Evolutionary conservation across 345 rosid genomes (phyloP).

Genomic region (Laguncularia racemosa): DNA sequence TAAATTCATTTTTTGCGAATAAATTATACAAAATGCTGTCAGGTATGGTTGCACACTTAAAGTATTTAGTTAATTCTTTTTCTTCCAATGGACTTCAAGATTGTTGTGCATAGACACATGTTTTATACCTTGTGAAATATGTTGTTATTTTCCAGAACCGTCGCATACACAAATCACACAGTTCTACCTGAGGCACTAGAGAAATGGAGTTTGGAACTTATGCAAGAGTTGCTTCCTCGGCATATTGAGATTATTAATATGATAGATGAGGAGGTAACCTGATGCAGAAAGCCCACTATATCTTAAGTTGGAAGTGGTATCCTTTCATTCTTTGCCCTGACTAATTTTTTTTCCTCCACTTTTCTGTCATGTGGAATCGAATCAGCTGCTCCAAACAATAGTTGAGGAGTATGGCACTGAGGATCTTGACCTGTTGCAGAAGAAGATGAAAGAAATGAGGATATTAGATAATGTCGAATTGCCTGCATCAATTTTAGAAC

Average conservation of each 20-base stretch:
- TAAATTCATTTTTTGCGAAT: no score
- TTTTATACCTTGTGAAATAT: background rate
- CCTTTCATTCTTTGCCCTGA: background rate
- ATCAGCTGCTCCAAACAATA: slow-evolving; percentile 34
- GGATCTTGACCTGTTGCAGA: slow-evolving; percentile 29
- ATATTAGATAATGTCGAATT: slow-evolving; percentile 40
- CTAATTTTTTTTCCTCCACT: background rate
- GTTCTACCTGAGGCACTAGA: slow-evolving; percentile 49
- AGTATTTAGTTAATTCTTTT: no score
- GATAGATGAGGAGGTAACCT: slow-evolving; percentile 40
- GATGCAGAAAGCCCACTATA: background rate
- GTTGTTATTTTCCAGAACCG: slow-evolving; percentile 23
- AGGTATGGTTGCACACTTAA: no score
- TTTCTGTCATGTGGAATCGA: background rate
- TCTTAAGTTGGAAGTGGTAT: background rate
- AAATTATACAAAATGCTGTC: no score
- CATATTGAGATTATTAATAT: slow-evolving; percentile 40
- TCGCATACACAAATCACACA: slow-evolving; percentile 47
- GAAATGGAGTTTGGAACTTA: slow-evolving; percentile 45
- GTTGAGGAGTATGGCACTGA: slow-evolving; percentile 28
- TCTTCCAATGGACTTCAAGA: no score
- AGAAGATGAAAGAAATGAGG: slow-evolving; percentile 39
- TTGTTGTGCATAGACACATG: background rate
- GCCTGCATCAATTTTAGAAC: slow-evolving; percentile 26
- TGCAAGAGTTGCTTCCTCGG: slow-evolving; percentile 44